Evolutionary conservation across 805 yeast species (phyloP), one percentile per base, ranked within the genome.

Genomic region (Tetrapisispora fleetii): DNA sequence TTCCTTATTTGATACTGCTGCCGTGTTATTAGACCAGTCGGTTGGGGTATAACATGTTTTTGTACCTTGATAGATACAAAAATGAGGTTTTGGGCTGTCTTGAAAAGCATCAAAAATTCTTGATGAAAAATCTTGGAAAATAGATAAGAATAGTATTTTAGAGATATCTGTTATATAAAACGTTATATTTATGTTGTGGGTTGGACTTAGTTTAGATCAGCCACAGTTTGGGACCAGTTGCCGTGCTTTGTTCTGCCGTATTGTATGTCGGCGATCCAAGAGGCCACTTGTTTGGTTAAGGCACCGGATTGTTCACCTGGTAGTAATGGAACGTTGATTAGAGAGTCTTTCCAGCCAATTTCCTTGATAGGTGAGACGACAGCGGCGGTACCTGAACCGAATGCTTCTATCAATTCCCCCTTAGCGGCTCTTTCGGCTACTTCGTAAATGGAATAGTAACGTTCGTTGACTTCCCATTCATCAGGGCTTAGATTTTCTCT

Each of bases 341-440:
- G 75, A 60, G 80, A 66, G 43, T 82, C 91, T 50, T 76, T 73
- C 79, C 80, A 91, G 50, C 88, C 89, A 61, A 91, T 87, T 58
- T 77, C 84, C 67, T 83, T 80, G 61, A 91, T 88, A 56, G 98
- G 97, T 37, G 95, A 80, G 40, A 91, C 97, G 64, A 90, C 80
- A 35, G 97, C 98, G 49, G 98, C 98, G 48, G 98, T 91, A 60
- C 98, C 98, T n/a, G 96, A 74, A 58, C 98, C 98, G 60, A 91
- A 91, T 16, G 95, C 95, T 74, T 91, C 98, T 4, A 89, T 77
- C 59, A 91, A 75, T 65, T 85, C 83, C 52, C 95, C 95, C 65
- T 81, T 79, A 41, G 68, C 72, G 43, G 95, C 83, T 58, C 79
- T 79, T 61, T 85, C 87, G 46, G 73, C 76, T 47, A 90, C 85